These are phyloP conservation scores for Trichophyton verrucosum DNA, from an alignment of 2,329 filamentous ascomycete species.

Conservation along the genomic window DNA sequence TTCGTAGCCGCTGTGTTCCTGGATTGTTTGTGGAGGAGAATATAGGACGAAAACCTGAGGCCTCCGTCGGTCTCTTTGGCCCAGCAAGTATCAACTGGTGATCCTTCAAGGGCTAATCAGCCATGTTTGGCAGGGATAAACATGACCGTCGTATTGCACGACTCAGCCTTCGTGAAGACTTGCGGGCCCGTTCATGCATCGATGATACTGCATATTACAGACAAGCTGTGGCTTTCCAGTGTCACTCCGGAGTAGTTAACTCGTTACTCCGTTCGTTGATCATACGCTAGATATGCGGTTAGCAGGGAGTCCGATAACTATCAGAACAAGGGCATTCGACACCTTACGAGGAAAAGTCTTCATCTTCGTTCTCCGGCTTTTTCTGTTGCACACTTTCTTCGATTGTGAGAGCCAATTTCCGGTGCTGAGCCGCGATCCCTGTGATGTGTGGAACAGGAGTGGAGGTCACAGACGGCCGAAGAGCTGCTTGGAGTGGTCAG, in stretches of 20 bases:
- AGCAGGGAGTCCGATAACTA: too few species aligned
- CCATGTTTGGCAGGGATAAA: constrained; percentile 1
- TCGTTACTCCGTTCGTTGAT: not conserved
- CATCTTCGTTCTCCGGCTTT: not conserved
- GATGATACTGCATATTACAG: not conserved
- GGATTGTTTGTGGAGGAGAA: not conserved
- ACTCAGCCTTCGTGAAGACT: not conserved
- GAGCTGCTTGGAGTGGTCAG: not conserved
- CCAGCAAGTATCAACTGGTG: not conserved
- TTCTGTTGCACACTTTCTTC: too few species aligned
- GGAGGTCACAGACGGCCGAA: not conserved
- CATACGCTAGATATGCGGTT: not conserved
- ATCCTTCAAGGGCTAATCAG: not conserved
- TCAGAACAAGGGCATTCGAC: not conserved
- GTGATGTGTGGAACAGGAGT: not conserved
- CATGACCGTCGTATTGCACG: not conserved
- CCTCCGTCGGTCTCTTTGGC: not conserved
- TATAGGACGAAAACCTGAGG: not conserved
- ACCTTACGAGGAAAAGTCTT: not conserved
- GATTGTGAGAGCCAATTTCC: not conserved
- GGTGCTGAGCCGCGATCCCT: not conserved
- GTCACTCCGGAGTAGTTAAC: not conserved
- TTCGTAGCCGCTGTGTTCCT: not conserved
- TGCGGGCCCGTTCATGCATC: too few species aligned
- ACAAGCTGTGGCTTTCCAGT: not conserved